Evolutionary conservation across 2,329 filamentous ascomycete genomes (phyloP).

Genomic region (Alternaria solani): DNA sequence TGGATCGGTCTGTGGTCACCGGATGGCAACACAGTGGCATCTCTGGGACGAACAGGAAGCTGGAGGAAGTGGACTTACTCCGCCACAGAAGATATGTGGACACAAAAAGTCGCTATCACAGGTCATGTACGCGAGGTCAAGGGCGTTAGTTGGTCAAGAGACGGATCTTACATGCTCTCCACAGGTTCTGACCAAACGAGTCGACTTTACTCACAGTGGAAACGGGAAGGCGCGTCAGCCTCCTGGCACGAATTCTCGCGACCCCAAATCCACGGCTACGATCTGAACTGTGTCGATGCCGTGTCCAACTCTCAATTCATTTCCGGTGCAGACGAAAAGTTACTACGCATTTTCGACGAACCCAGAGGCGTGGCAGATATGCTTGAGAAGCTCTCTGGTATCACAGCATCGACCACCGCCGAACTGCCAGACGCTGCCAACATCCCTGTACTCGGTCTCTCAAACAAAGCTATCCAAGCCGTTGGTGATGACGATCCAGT

Average conservation of each 20-base stretch:
- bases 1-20: conserved; percentile 96
- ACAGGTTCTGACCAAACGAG: conserved; percentile 94
- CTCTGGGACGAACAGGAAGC: conserved; percentile 88
- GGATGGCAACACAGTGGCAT: conserved; percentile 75
- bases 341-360: conserved; percentile 94
- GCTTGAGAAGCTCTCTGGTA: conserved; percentile 72
- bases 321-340: conserved; percentile 95
- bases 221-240: conserved; percentile 46
- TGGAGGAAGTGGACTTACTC: conserved; percentile 87
- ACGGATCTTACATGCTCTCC: conserved; percentile 84
- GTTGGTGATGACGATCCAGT: conserved; percentile 44
- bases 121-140: conserved; percentile 86
- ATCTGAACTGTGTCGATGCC: conserved; percentile 90
- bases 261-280: conserved; percentile 97
- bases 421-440: conserved; percentile 83
- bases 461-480: conserved; percentile 85
- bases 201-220: conserved; percentile 84
- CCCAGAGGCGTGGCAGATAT: conserved; percentile 83
- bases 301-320: conserved; percentile 80
- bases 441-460: conserved; percentile 92
- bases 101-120: conserved; percentile 76
- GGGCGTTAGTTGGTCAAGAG: conserved; percentile 82
- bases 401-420: conserved; percentile 46
- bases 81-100: conserved; percentile 71
- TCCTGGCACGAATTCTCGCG: conserved; percentile 97